phyloP scores from a whole-genome alignment of 2,329 filamentous ascomycete genomes.

The Epichloe amarillans region DNA sequence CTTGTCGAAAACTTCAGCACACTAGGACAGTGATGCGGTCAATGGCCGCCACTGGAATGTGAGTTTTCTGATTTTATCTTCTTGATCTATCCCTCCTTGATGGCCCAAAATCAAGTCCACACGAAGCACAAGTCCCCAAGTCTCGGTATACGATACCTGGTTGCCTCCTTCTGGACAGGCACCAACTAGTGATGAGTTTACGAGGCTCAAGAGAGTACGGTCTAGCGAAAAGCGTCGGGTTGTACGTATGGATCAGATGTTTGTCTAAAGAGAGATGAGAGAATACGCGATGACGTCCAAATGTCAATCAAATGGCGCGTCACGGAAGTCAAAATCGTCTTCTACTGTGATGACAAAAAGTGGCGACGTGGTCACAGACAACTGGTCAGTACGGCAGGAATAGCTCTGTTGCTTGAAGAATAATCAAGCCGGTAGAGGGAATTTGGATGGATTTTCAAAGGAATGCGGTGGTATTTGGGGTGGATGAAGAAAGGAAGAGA shows the following conservation, averaged over 20 bases:
- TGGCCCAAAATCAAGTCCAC: not conserved
- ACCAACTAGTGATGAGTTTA: slow-evolving; percentile 4
- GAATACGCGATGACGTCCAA: slow-evolving; percentile 8
- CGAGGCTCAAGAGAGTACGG: slow-evolving; percentile 5
- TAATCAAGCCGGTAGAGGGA: not conserved
- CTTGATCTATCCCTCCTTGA: not conserved
- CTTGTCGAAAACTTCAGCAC: slow-evolving; percentile 1
- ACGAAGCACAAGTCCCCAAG: not conserved
- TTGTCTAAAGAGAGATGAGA: not conserved
- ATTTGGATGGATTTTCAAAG: not conserved
- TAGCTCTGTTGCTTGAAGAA: not conserved
- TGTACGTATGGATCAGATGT: slow-evolving; percentile 4
- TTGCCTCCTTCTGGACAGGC: not conserved
- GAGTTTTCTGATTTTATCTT: not conserved
- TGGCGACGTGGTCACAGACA: slow-evolving; percentile 8
- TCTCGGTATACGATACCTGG: not conserved
- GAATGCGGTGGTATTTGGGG: not conserved
- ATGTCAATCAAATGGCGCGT: slow-evolving; percentile 5
- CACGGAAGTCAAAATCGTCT: slow-evolving; percentile 7
- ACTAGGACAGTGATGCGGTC: not conserved
- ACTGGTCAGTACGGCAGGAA: slow-evolving; percentile 1
- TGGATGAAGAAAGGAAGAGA: not conserved
- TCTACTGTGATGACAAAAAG: slow-evolving; percentile 11
- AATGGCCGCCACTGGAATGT: not conserved
- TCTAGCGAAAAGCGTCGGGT: slow-evolving; percentile 1